Evolutionary conservation across 2,329 filamentous ascomycete genomes (phyloP), one percentile per base, ranked within the genome.

Genomic region (Monosporascus sp.): DNA sequence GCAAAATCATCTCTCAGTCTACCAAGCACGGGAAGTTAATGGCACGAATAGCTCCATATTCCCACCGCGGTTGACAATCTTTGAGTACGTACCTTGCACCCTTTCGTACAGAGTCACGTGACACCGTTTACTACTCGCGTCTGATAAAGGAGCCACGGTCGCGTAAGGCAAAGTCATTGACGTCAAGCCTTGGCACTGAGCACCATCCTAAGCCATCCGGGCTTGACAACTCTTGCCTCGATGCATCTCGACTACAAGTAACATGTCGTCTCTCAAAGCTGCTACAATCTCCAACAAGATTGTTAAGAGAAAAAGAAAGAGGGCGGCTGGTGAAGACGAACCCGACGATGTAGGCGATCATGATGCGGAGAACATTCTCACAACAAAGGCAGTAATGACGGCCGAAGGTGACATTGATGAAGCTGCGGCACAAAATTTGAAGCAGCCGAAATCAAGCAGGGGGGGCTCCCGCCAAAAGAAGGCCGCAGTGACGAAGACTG

Each of bases 221-320:
- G 2, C 43, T 38, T 20, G 45, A 50, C 46, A 44, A 47, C 20
- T 20, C 26, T 47, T 24, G 15, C 35, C 49, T 54, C 49, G 49
- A 67, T 67, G 63, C 62, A 64, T 60, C 58, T 65, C 49, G 61
- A 64, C 43, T 61, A 62, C 41, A 61, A 57, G 52, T 65, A 58
- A 65, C 24, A 77, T 78, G 75, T 68, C 73, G 60, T 72, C 72
- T 58, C 62, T 78, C 28, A 73, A 77, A 63, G 76, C 74, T 51
- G 74, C 74, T 8, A 76, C 76, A 6, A 72, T 76, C 17, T 77
- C 75, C 3, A 75, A 76, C 54, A 62, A 63, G 40, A 51, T 68
- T 38, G 56, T 70, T 22, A 63, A 60, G 43, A 62, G 67, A 17
- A 75, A 75, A 53, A 68, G 74, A 37, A 75, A 74, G 58, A 64